phyloP scores from a whole-genome alignment of 2,329 filamentous ascomycete genomes.

The Neofusicoccum parvum region DNA sequence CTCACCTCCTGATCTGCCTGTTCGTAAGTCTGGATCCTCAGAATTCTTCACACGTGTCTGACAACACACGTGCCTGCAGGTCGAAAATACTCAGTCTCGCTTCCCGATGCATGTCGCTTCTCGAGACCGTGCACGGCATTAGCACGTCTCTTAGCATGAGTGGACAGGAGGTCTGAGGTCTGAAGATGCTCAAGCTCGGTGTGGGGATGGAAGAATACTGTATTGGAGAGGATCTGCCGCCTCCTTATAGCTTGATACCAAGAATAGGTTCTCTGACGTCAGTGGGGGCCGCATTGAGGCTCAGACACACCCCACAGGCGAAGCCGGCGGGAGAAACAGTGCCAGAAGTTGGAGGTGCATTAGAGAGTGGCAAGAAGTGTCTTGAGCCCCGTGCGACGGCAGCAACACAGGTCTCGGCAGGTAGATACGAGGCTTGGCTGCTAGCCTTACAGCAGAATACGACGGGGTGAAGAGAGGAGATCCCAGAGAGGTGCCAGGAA shows the following conservation, averaged over 20 bases:
- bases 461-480: background rate
- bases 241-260: slow-evolving; percentile 12
- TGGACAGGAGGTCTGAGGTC: background rate
- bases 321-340: background rate
- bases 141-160: slow-evolving; percentile 5
- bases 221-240: slow-evolving; percentile 10
- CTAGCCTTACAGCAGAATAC: slow-evolving; percentile 7
- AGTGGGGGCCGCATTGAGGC: background rate
- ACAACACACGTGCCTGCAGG: background rate
- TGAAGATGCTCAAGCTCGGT: background rate
- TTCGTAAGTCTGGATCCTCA: background rate
- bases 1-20: background rate
- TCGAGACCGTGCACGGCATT: slow-evolving; percentile 8
- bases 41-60: background rate
- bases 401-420: slow-evolving; percentile 4
- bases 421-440: slow-evolving; percentile 9
- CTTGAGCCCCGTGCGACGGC: background rate
- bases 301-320: background rate
- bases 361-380: background rate
- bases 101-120: slow-evolving; percentile 1
- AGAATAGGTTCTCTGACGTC: slow-evolving; percentile 7
- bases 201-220: background rate
- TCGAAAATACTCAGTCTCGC: background rate
- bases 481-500: background rate
- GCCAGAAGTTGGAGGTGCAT: background rate